Evolutionary conservation across 2,329 filamentous ascomycete genomes (phyloP).

Genomic region (Torrubiellomyces zombiae): DNA sequence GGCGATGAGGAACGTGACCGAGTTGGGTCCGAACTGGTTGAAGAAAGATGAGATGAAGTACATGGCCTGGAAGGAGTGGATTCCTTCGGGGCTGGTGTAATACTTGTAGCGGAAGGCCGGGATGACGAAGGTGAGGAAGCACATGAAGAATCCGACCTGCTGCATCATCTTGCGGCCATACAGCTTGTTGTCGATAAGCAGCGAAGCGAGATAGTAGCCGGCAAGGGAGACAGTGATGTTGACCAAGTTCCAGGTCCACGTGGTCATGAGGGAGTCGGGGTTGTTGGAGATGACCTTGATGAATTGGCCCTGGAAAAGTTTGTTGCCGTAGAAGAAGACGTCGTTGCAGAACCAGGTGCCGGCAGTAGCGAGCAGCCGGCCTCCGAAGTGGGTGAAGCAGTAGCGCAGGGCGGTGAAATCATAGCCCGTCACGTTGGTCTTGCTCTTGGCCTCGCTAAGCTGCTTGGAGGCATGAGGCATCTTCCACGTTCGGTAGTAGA

Average conservation of each 20-base stretch:
- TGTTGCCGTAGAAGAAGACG: constrained; percentile 98
- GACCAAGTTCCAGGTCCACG: constrained; percentile 84
- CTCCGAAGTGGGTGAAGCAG: constrained; percentile 70
- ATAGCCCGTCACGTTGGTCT: constrained; percentile 77
- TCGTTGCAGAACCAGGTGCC: constrained; percentile 93
- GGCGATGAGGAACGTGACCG: constrained; percentile 87
- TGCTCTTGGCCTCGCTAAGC: constrained; percentile 68
- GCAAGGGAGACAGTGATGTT: constrained; percentile 74
- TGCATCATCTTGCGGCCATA: constrained; percentile 96
- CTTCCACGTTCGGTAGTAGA: constrained; percentile 91
- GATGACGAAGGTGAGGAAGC: constrained; percentile 85
- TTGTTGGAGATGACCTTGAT: constrained; percentile 62
- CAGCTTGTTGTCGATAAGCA: constrained; percentile 89
- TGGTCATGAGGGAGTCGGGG: constrained; percentile 59
- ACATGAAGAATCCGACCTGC: constrained; percentile 81
- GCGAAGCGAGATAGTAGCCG: constrained; percentile 80
- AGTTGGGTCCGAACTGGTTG: constrained; percentile 97
- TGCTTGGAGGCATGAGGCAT: constrained; percentile 81
- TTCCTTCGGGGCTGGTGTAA: constrained; percentile 54
- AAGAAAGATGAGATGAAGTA: constrained; percentile 97
- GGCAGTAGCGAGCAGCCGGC: constrained; percentile 71
- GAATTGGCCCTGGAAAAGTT: constrained; percentile 87
- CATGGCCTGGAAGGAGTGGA: constrained; percentile 92
- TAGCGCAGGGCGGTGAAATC: constrained; percentile 67
- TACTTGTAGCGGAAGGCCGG: constrained; percentile 79